phyloP scores from a whole-genome alignment of 2,329 filamentous ascomycete genomes.

The Geosmithia flava region DNA sequence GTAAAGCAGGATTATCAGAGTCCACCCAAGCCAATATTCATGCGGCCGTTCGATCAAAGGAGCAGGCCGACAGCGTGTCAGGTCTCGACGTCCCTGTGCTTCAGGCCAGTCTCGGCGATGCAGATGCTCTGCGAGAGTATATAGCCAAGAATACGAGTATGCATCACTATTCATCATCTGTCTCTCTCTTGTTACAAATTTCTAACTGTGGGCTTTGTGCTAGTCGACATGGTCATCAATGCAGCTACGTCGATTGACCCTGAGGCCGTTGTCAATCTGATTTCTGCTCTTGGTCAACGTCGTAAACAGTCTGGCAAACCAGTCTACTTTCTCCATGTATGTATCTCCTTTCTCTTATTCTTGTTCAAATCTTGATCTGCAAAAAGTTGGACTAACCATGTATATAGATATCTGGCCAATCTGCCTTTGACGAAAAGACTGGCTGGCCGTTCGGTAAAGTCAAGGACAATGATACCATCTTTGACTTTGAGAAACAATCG shows the following conservation, averaged over 20 bases:
- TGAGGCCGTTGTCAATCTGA: constrained; percentile 11
- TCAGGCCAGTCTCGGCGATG: constrained; percentile 16
- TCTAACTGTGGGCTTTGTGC: constrained; percentile 11
- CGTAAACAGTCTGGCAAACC: constrained; percentile 11
- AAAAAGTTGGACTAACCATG: too few species aligned
- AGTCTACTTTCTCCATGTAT: constrained; percentile 18
- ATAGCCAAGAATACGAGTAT: constrained; percentile 5
- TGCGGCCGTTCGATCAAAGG: constrained; percentile 18
- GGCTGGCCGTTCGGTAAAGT: neutral
- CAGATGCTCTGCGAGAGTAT: constrained; percentile 3
- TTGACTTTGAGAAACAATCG: neutral
- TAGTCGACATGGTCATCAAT: constrained; percentile 23
- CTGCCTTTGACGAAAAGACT: neutral
- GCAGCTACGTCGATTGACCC: constrained; percentile 17
- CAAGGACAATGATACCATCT: neutral
- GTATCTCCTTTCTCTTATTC: neutral
- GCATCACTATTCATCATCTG: too few species aligned
- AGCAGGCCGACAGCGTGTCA: constrained; percentile 16
- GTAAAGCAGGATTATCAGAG: constrained; percentile 8
- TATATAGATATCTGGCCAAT: neutral
- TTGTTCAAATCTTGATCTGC: too few species aligned
- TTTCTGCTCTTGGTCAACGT: constrained; percentile 18
- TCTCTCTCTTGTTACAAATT: constrained; percentile 6
- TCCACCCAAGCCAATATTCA: constrained; percentile 2
- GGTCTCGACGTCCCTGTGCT: constrained; percentile 10